Base-by-base conservation (phyloP, 306 rosid genomes). In the Begonia peltatifolia region DNA sequence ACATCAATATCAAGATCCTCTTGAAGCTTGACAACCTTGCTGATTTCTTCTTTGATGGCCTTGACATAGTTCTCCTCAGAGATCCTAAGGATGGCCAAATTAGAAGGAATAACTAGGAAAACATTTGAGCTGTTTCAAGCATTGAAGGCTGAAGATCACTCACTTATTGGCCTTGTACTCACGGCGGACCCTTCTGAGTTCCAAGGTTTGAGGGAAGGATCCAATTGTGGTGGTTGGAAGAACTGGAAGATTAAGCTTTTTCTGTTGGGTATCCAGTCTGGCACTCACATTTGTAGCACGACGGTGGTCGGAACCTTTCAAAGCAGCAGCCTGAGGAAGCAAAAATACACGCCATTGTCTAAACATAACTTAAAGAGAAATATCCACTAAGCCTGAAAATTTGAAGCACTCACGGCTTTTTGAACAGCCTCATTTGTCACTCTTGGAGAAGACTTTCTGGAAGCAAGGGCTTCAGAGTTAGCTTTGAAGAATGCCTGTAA, bases 201-300 rank as follows among this genome's bases (percentile, higher is more conserved):
- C 96, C 10, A 78, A 65, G 49, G 96, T 87, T 70, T 87, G 96
- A 52, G 95, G 95, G 89, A 87, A 87, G 15, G 95, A 87, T 46
- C 95, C 95, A 71, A 87, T 87, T 38, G 96, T 87, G 63, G 96
- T 87, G 35, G 96, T 87, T 61, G 96, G 96, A 38, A 87, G 96
- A 67, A 87, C 60, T 69, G 96, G 96, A 63, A 87, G 96, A 70
- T 87, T 87, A 53, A 87, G 89, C 79, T 87, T 83, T 84, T 78
- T 87, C 62, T 83, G 96, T 54, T 87, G 96, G 53, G 96, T 76
- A 70, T 87, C 96, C 63, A 87, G 76, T 74, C 96, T 83, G 50
- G 94, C 65, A 55, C 90, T 80, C 55, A 87, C 94, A 65, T 80
- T 87, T 2, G 93, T 83, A 25, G 72, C 86, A 38, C 95, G 85